These are phyloP conservation scores for Podosphaera fusca DNA, from an alignment of 2,329 filamentous ascomycete species.

Conservation along the genomic window DNA sequence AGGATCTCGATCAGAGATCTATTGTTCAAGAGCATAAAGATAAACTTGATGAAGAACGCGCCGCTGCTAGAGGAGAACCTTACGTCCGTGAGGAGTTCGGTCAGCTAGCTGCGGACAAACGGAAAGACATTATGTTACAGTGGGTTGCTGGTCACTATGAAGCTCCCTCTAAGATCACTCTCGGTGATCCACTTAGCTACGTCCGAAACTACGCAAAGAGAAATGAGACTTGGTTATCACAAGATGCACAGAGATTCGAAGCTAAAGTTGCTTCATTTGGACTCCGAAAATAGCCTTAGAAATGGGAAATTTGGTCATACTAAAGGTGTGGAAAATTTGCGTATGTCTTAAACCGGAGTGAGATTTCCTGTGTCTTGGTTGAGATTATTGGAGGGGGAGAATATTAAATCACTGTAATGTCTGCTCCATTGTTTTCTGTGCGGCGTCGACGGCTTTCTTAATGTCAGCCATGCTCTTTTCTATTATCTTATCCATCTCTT, in stretches of 20 bases:
- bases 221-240: conserved; percentile 16
- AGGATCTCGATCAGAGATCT: conserved; percentile 9
- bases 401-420: conserved; percentile 4
- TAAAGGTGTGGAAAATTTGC: neutral
- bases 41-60: conserved; percentile 2
- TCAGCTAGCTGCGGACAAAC: conserved; percentile 5
- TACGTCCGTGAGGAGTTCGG: conserved; percentile 2
- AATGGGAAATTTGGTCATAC: neutral
- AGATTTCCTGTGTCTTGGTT: neutral
- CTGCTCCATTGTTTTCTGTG: conserved; percentile 17
- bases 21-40: conserved; percentile 1
- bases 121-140: conserved; percentile 7
- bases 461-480: conserved; percentile 16
- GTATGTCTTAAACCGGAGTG: neutral
- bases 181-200: conserved; percentile 8
- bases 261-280: conserved; percentile 12
- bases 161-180: conserved; percentile 4
- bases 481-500: conserved; percentile 19
- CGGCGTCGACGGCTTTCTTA: conserved; percentile 18
- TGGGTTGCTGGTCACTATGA: conserved; percentile 15
- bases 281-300: conserved; percentile 3
- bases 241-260: conserved; percentile 11
- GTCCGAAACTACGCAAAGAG: conserved; percentile 9
- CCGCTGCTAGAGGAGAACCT: neutral
- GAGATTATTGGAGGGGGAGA: neutral